A percentile compares a stretch with the other conserved stretches of the same genome.
Conservation (phyloP, 1,284 basidiomycete genomes). For the Pyrrhoderma noxium region DNA sequence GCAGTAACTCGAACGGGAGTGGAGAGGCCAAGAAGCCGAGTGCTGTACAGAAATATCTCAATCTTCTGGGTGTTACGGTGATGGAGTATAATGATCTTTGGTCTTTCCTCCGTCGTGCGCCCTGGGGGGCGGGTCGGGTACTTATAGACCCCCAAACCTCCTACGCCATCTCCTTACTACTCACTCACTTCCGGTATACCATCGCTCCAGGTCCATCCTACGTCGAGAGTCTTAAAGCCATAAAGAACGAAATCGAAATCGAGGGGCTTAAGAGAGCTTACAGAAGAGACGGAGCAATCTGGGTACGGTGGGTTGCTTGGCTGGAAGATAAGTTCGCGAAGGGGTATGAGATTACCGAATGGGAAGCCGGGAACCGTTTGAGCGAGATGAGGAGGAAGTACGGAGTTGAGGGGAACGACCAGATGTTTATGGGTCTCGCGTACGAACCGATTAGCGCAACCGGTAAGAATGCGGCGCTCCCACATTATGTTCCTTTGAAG, state of each 20-base stretch:
- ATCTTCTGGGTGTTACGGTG: constrained; percentile 49
- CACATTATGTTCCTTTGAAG: constrained; percentile 85
- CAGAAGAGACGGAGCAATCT: constrained; percentile 86
- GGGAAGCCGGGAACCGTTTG: constrained; percentile 80
- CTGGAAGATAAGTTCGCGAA: constrained; percentile 74
- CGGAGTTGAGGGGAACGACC: constrained; percentile 31
- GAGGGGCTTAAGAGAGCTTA: constrained; percentile 82
- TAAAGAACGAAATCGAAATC: constrained; percentile 86
- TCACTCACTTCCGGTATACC: constrained; percentile 71
- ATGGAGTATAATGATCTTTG: constrained; percentile 76
- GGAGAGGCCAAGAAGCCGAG: constrained; percentile 20
- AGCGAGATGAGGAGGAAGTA: constrained; percentile 66
- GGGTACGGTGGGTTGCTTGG: constrained; percentile 88
- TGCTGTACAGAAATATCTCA: constrained; percentile 51
- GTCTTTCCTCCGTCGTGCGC: constrained; percentile 63
- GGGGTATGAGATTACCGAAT: constrained; percentile 83
- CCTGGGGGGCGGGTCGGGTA: constrained; percentile 74
- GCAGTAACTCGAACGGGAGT: too few relatives aligned
- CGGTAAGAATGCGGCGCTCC: constrained; percentile 88
- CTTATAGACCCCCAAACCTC: constrained; percentile 65
- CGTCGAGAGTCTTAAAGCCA: constrained; percentile 75
- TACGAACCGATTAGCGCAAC: constrained; percentile 92
- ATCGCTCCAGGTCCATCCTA: constrained; percentile 43
- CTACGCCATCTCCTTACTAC: constrained; percentile 73
- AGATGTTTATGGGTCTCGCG: constrained; percentile 81